phyloP scores from a whole-genome alignment of 2,329 filamentous ascomycete species.

The Pyrenophora teres region DNA sequence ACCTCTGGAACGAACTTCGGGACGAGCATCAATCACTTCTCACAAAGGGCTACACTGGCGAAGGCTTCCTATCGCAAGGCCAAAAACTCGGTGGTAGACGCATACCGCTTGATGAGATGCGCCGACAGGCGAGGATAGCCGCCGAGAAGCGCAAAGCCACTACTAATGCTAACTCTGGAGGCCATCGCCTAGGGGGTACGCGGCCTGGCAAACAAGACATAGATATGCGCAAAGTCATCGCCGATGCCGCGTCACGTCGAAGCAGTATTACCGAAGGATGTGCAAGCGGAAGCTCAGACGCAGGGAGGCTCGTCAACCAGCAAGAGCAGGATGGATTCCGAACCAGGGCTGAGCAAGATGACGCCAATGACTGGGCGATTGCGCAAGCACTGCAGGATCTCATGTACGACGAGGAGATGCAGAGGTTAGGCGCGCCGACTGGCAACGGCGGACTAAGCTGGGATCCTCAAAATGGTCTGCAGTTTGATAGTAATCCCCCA shows the following conservation, averaged over 20 bases:
- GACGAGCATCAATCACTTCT: slow-evolving; percentile 79
- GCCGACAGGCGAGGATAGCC: slow-evolving; percentile 72
- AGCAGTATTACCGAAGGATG: slow-evolving; percentile 74
- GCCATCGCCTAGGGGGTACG: slow-evolving; percentile 74
- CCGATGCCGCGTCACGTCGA: slow-evolving; percentile 68
- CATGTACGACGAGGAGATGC: slow-evolving; percentile 74
- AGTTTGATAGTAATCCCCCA: slow-evolving; percentile 52
- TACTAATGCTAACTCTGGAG: slow-evolving; percentile 68
- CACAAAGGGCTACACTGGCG: slow-evolving; percentile 85
- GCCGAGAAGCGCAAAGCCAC: slow-evolving; percentile 70
- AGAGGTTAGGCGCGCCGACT: slow-evolving; percentile 47
- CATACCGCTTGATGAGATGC: slow-evolving; percentile 70
- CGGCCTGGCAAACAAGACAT: slow-evolving; percentile 58
- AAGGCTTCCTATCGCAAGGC: slow-evolving; percentile 81
- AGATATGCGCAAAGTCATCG: slow-evolving; percentile 74
- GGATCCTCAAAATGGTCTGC: slow-evolving; percentile 44
- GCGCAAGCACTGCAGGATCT: slow-evolving; percentile 84
- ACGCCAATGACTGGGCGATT: slow-evolving; percentile 86
- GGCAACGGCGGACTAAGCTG: slow-evolving; percentile 44
- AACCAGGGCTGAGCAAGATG: slow-evolving; percentile 84
- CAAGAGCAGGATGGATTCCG: slow-evolving; percentile 73
- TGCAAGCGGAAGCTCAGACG: slow-evolving; percentile 70
- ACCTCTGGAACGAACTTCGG: slow-evolving; percentile 85
- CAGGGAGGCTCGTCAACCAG: slow-evolving; percentile 68
- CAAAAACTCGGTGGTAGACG: slow-evolving; percentile 67